Conservation (phyloP, 495 filamentous ascomycete genomes). For the Aspergillus homomorphus region DNA sequence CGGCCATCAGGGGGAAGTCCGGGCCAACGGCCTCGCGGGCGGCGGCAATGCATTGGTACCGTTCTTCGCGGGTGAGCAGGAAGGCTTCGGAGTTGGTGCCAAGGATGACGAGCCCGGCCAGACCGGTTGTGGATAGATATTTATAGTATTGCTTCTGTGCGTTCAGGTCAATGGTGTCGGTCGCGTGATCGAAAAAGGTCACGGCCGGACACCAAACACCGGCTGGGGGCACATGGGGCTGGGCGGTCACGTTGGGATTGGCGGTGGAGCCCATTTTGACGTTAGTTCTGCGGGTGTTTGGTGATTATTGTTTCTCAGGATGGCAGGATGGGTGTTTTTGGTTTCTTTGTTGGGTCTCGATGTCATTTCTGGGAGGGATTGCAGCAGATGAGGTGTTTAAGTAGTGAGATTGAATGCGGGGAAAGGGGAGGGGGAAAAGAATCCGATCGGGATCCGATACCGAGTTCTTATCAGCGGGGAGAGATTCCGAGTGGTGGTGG, state of each 20-base stretch:
- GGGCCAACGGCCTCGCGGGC: constrained; percentile 53
- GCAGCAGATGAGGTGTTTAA: background rate
- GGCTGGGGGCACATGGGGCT: constrained; percentile 22
- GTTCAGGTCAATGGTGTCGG: constrained; percentile 49
- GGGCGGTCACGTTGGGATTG: constrained; percentile 9
- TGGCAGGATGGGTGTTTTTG: background rate
- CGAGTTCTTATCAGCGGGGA: constrained; percentile 7
- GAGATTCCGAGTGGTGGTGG: background rate
- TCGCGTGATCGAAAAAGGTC: constrained; percentile 52
- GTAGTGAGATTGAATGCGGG: background rate
- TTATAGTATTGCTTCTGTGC: constrained; percentile 52
- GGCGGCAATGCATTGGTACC: constrained; percentile 45
- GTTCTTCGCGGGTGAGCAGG: constrained; percentile 60
- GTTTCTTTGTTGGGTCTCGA: background rate
- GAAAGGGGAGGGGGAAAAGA: constrained; percentile 1
- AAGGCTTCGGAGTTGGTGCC: constrained; percentile 67
- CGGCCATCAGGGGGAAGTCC: constrained; percentile 58
- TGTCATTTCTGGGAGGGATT: background rate
- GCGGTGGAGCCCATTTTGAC: background rate
- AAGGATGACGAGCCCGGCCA: constrained; percentile 58
- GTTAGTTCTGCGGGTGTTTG: background rate
- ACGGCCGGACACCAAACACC: constrained; percentile 42
- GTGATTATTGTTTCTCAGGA: background rate
- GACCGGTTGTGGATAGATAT: constrained; percentile 52
- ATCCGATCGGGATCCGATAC: background rate